These are phyloP conservation scores for Bipolaris zeicola DNA, from an alignment of 2,329 filamentous ascomycete species.

Conservation along the genomic window DNA sequence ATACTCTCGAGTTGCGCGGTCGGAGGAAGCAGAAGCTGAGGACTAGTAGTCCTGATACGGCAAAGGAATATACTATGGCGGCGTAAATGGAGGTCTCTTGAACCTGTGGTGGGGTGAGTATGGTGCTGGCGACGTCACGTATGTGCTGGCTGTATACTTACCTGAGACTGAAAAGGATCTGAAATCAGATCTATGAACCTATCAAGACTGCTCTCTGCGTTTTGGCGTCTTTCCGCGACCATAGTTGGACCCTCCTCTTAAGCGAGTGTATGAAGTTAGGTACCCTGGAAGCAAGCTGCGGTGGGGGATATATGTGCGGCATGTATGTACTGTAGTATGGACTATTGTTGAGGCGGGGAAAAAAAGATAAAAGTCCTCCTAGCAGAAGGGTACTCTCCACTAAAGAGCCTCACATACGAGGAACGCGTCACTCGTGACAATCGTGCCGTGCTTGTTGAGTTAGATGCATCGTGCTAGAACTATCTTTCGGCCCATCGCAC, in stretches of 20 bases:
- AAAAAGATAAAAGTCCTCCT: background rate
- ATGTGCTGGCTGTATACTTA: constrained; percentile 12
- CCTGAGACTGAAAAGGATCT: constrained; percentile 48
- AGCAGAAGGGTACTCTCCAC: background rate
- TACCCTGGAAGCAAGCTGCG: background rate
- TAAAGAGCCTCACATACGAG: background rate
- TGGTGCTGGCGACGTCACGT: background rate
- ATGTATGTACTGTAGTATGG: too few species aligned
- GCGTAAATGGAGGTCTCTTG: constrained; percentile 72
- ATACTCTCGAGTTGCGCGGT: constrained; percentile 87
- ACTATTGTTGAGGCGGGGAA: too few species aligned
- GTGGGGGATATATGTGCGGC: background rate
- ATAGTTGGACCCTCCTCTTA: constrained; percentile 11
- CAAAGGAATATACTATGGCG: constrained; percentile 79
- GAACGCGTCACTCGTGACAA: constrained; percentile 13
- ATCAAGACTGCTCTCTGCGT: constrained; percentile 31
- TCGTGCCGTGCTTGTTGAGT: constrained; percentile 11
- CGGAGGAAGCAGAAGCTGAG: constrained; percentile 86
- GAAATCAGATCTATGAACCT: constrained; percentile 50
- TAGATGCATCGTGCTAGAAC: constrained; percentile 9
- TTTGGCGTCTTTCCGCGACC: constrained; percentile 18
- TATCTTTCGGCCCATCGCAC: constrained; percentile 12
- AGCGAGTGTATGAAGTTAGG: constrained; percentile 7
- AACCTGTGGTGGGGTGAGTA: constrained; percentile 50
- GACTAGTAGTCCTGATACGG: constrained; percentile 73